Evolutionary conservation across 2,329 filamentous ascomycete species (phyloP).

Genomic region (Pseudocercospora musae): DNA sequence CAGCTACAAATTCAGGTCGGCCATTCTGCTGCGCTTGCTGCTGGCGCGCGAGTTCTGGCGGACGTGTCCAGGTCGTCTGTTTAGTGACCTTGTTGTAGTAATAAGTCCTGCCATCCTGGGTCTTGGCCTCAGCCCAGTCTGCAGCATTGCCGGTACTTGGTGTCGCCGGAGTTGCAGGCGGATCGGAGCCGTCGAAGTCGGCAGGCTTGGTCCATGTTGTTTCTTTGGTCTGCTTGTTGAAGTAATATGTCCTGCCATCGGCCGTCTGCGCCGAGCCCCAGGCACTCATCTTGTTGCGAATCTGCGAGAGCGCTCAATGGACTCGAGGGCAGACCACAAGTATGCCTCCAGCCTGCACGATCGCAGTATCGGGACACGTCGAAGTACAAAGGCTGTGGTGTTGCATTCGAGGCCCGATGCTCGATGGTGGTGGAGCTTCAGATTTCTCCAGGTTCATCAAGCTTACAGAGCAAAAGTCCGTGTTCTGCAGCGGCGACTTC

Average conservation of each 20-base stretch:
- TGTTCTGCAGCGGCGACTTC: neutral
- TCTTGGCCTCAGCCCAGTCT: conserved; percentile 83
- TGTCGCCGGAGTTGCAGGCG: conserved; percentile 63
- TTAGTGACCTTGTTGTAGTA: conserved; percentile 91
- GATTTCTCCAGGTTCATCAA: neutral
- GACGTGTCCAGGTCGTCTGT: conserved; percentile 93
- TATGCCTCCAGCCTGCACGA: neutral
- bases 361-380: neutral
- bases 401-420: neutral
- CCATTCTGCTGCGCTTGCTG: conserved; percentile 22
- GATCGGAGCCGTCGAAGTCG: conserved; percentile 48
- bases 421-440: neutral
- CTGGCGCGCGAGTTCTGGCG: conserved; percentile 38
- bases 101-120: conserved; percentile 83
- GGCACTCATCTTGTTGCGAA: conserved; percentile 23
- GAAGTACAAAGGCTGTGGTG: neutral
- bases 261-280: conserved; percentile 30
- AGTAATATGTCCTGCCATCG: conserved; percentile 79
- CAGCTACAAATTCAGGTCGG: conserved; percentile 55
- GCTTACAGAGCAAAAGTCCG: neutral
- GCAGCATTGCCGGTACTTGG: conserved; percentile 41
- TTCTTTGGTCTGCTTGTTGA: conserved; percentile 77
- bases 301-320: neutral
- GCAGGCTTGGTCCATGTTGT: conserved; percentile 95
- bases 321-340: neutral